These are phyloP conservation scores for Cylindrotheca closterium DNA, from an alignment of 108 stramenopile species.

Conservation along the genomic window DNA sequence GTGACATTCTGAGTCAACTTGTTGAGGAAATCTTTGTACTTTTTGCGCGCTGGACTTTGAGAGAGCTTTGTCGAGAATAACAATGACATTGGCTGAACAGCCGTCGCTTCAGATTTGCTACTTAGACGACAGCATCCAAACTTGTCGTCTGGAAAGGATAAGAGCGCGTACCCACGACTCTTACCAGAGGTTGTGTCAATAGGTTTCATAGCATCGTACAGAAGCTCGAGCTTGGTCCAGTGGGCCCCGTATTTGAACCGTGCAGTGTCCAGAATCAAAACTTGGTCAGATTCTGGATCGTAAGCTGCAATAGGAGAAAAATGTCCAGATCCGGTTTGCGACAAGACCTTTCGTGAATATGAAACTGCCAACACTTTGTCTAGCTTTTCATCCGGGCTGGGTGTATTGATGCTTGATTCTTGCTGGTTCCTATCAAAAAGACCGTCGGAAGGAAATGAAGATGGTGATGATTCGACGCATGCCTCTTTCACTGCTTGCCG, in stretches of 20 bases:
- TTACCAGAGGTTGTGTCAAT: constrained; percentile 74
- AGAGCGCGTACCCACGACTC: constrained; percentile 78
- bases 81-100: constrained; percentile 52
- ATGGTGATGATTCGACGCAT: constrained; percentile 39
- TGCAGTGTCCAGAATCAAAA: constrained; percentile 83
- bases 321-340: constrained; percentile 94
- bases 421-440: too few relatives aligned
- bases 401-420: neutral
- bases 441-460: too few relatives aligned
- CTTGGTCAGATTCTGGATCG: constrained; percentile 61
- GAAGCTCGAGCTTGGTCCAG: constrained; percentile 72
- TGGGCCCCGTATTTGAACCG: constrained; percentile 92
- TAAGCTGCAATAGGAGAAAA: constrained; percentile 92
- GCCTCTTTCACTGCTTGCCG: constrained; percentile 56
- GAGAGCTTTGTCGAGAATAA: constrained; percentile 61
- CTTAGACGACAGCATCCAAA: neutral
- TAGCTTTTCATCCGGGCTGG: neutral
- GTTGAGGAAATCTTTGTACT: constrained; percentile 41
- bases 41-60: constrained; percentile 44
- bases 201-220: constrained; percentile 58
- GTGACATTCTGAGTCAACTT: constrained; percentile 14
- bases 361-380: constrained; percentile 47
- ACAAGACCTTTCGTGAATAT: constrained; percentile 65
- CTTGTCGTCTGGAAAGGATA: constrained; percentile 38
- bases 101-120: neutral